phyloP scores from a whole-genome alignment of 1,139 yeast species.

The Casaregolazyma lundiana region DNA sequence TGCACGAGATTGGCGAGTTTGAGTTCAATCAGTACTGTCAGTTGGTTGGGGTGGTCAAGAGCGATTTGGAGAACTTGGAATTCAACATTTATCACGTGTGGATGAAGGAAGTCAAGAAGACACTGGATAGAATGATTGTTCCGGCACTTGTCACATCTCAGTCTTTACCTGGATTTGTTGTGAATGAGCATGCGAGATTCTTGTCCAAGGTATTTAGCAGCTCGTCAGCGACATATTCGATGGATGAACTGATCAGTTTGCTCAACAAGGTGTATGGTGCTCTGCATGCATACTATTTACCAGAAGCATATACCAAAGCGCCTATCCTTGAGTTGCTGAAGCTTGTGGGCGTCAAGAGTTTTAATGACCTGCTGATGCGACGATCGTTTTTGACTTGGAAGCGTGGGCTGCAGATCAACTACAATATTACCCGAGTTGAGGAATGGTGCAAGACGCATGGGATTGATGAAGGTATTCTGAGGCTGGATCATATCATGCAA shows the following conservation, averaged over 20 bases:
- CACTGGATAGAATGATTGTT: constrained; percentile 84
- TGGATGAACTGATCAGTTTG: constrained; percentile 91
- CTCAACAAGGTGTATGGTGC: constrained; percentile 92
- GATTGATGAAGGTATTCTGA: constrained; percentile 82
- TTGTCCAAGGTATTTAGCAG: constrained; percentile 78
- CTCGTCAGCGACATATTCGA: constrained; percentile 59
- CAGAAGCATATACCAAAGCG: constrained; percentile 76
- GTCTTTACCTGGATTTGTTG: constrained; percentile 92
- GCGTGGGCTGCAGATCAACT: constrained; percentile 93
- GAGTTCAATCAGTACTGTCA: constrained; percentile 89
- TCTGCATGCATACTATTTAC: constrained; percentile 87
- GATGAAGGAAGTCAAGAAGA: constrained; percentile 94
- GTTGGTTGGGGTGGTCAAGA: constrained; percentile 86
- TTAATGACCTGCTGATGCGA: constrained; percentile 94
- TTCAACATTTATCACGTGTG: constrained; percentile 94
- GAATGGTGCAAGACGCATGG: constrained; percentile 99
- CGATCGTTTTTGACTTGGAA: constrained; percentile 95
- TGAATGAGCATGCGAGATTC: constrained; percentile 82
- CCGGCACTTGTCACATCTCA: constrained; percentile 93
- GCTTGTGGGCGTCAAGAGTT: constrained; percentile 89
- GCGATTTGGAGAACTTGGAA: constrained; percentile 88
- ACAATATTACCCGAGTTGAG: constrained; percentile 91
- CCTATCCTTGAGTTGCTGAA: constrained; percentile 80
- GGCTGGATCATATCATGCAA: constrained; percentile 84
- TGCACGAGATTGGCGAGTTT: constrained; percentile 81